Evolutionary conservation across 148 eudicot species (phyloP).

Genomic region (Beta vulgaris): DNA sequence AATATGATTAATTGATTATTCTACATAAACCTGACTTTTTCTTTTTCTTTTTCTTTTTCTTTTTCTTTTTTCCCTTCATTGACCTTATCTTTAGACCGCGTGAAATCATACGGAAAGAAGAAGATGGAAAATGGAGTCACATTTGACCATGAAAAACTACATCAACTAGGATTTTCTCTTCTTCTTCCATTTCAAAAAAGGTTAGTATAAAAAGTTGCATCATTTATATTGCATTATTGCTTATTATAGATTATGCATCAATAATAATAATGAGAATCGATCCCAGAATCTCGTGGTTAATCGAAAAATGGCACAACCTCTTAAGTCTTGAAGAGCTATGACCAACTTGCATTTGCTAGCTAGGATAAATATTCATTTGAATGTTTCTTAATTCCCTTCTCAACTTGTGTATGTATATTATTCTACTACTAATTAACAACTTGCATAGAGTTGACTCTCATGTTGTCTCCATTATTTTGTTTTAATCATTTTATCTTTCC

Average conservation of each 20-base stretch:
- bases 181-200: neutral
- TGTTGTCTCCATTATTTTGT: neutral
- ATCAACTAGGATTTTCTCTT: neutral
- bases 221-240: too few species aligned
- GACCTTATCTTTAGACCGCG: neutral
- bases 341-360: neutral
- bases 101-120: neutral
- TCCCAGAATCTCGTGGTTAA: neutral
- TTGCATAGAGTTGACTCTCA: conserved; percentile 9
- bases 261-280: neutral
- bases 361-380: conserved; percentile 1
- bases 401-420: neutral
- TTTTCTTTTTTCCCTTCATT: neutral
- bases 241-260: too few species aligned
- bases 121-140: neutral
- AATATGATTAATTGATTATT: neutral
- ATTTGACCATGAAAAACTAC: conserved; percentile 10
- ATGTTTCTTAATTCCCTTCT: neutral
- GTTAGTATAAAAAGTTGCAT: too few species aligned
- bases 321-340: conserved; percentile 10
- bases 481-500: neutral
- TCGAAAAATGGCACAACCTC: neutral
- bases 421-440: neutral
- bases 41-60: conserved; percentile 4
- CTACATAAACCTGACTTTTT: conserved; percentile 7